Evolutionary conservation across 345 rosid genomes (phyloP), one percentile per base, ranked within the genome.

Genomic region (Noccaea caerulescens): DNA sequence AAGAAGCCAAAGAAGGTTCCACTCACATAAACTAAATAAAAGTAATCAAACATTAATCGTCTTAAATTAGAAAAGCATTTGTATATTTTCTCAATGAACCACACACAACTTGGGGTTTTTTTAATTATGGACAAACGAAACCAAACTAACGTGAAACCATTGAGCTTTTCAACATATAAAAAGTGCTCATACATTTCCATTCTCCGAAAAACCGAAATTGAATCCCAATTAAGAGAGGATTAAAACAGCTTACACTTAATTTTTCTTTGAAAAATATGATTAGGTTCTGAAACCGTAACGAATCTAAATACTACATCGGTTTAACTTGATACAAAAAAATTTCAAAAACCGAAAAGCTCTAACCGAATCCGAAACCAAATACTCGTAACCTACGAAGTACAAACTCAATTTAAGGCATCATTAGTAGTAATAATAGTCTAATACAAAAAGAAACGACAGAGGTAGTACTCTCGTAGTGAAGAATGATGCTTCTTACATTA

Each of bases 1-100:
- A 60, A 62, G 44, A 47, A 18, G 25, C 33, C 57, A 68, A 75
- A 36, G 73, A 75, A 75, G 73, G 16, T 75, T 66, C 73, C 73
- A 68, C 78, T 67, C 34, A 36, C 1, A 34, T 73, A 73, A 58
- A 66, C 72, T 58, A 73, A 65, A 39, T 2, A 10, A 74, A 74
- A 74, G 63, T 59, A 74, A 74, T 41, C n/a, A 47, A 43, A 57
- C 66, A 65, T 64, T 18, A 34, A 42, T 46, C 5, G 11, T 64
- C 11, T 32, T 32, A 43, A 12, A 52, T 37, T 3, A 23, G 7
- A 38, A 11, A 1, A 10, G 1, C 43, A 43, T 8, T 60, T 10
- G 36, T 43, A 8, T 8, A 3, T 4, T 27, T 25, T 12, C 2
- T 1, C 4, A 8, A 12, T 60, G 65, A 25, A 42, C 37, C 1